Evolutionary conservation across 768 basidiomycete genomes (phyloP), one percentile per base, ranked within the genome.

Genomic region (Inosperma sp.): DNA sequence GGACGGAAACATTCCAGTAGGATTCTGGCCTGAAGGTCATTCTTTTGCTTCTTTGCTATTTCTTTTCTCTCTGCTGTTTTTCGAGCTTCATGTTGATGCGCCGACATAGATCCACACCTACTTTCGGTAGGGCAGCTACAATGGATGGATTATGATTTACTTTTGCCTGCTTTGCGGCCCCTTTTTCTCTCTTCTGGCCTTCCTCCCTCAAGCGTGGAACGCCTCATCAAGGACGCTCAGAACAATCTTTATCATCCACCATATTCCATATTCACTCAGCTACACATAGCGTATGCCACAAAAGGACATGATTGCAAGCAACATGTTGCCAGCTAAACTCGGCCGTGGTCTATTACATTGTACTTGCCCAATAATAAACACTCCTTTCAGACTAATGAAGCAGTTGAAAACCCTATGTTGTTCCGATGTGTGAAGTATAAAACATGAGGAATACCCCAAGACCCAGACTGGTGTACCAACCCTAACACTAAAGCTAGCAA

Each of bases 71-170:
- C 19, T 17, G 22, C 45, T 42, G 34, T 36, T 37, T 42, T 42
- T 49, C 30, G 46, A 48, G 34, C 34, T 19, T 16, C 34, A 14
- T 46, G 31, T 46, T 46, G 45, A 46, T 33, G 8, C 22, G 31
- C 35, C 45, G 31, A 46, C 23, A 25, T 49, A 86, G 84, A 86
- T 64, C 71, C 73, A 7, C 67, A 76, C 46, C 71, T 77, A 29
- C 72, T 86, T 29, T 84, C 81, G 19, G 76, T 84, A 42, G 84
- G 83, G 6, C 83, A 86, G 58, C 66, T 86, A 17, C 82, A 83
- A 33, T 86, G 85, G 85, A 80, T 86, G 81, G 78, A 80, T 54
- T 81, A 79, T 57, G 85, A 86, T 56, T 71, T 79, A 19, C 73
- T 86, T 54, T 69, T 86, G 30, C 82, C 82, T 26, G 81, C 82